Conservation (phyloP, 2,329 filamentous ascomycete species). For the Alternaria atra region DNA sequence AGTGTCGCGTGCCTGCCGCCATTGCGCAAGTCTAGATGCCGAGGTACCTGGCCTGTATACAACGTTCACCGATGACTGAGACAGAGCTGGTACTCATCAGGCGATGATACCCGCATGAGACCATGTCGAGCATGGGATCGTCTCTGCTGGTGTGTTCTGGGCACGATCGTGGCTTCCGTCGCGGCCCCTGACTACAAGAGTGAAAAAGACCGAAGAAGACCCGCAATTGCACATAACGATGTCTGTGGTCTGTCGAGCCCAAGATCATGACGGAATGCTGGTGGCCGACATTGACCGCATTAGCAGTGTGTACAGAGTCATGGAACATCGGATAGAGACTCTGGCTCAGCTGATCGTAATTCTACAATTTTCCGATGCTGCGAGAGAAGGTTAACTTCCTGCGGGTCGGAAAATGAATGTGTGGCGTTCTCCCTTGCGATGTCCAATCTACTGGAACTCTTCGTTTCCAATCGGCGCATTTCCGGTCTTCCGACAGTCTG, state of each 20-base stretch:
- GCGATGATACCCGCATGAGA: background rate
- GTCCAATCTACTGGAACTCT: background rate
- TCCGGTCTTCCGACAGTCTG: slow-evolving; percentile 4
- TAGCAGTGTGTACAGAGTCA: background rate
- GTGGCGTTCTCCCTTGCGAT: background rate
- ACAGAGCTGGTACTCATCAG: background rate
- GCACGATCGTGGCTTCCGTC: background rate
- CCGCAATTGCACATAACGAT: slow-evolving; percentile 6
- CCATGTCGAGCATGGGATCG: background rate
- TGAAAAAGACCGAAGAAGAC: slow-evolving; percentile 7
- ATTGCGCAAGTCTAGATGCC: background rate
- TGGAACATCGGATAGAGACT: background rate
- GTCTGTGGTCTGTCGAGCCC: background rate
- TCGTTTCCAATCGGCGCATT: slow-evolving; percentile 8
- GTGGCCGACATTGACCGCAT: slow-evolving; percentile 12
- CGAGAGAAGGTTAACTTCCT: background rate
- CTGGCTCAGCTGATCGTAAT: background rate
- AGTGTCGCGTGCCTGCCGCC: background rate
- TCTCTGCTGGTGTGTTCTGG: background rate
- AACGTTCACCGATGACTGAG: background rate
- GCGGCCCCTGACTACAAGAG: slow-evolving; percentile 9
- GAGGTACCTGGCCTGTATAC: background rate
- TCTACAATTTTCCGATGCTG: background rate
- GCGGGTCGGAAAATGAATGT: background rate
- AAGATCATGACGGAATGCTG: background rate